Conservation (phyloP, 2,329 filamentous ascomycete species). For the Trichoderma polysporum region DNA sequence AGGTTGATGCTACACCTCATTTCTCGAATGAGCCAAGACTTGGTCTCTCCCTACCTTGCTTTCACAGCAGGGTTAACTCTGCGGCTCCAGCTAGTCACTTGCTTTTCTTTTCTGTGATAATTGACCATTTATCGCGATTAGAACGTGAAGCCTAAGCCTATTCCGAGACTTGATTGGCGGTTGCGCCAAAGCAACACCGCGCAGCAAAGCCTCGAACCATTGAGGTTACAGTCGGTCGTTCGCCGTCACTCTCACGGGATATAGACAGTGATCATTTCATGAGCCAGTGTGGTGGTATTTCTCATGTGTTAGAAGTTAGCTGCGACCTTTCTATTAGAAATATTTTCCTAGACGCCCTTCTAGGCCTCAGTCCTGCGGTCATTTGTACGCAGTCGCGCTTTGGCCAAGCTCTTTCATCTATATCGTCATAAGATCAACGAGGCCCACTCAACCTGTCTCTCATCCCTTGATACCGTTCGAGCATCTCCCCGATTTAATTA, state of each 20-base stretch:
- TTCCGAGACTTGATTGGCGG: background rate
- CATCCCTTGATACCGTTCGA: background rate
- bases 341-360: background rate
- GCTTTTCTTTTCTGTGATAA: background rate
- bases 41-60: background rate
- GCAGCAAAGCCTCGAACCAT: background rate
- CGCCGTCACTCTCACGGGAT: background rate
- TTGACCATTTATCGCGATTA: background rate
- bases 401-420: background rate
- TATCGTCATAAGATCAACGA: constrained; percentile 17
- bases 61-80: background rate
- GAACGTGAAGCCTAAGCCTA: background rate
- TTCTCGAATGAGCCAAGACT: background rate
- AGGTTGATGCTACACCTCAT: constrained; percentile 13
- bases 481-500: background rate
- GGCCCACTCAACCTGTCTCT: constrained; percentile 15
- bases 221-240: constrained; percentile 11
- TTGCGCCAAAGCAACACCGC: background rate
- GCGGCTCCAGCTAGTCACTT: background rate
- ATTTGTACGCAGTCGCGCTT: background rate
- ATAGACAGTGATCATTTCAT: background rate
- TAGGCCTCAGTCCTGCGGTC: background rate
- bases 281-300: background rate
- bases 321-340: background rate
- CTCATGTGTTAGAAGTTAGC: background rate